Percentiles rank a stretch among this genome's conserved stretches.
phyloP scores from a whole-genome alignment of 257 asterid genomes.

The Schizonepeta tenuifolia region DNA sequence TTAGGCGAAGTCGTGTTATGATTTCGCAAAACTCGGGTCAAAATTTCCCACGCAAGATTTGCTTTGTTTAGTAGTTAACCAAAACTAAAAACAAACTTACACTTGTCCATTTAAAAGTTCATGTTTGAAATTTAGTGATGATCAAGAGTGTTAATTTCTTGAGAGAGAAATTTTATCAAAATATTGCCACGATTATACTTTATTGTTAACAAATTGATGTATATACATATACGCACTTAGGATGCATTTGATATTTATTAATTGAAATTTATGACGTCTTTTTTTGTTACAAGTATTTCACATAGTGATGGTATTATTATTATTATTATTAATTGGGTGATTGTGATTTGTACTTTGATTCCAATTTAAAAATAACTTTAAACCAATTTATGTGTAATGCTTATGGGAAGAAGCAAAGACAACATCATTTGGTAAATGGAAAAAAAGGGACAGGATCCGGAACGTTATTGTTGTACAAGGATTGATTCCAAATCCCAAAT shows the following conservation, averaged over 20 bases:
- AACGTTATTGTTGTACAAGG: constrained; percentile 5
- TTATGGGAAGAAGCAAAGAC: background rate
- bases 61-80: constrained; percentile 53
- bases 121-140: background rate
- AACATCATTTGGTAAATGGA: constrained; percentile 17
- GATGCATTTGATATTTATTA: background rate
- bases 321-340: no score
- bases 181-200: background rate
- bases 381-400: background rate
- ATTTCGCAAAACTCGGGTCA: constrained; percentile 42
- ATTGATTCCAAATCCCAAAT: constrained; percentile 11
- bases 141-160: background rate
- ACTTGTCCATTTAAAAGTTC: constrained; percentile 26
- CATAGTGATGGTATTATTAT: no score
- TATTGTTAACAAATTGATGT: background rate
- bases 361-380: no score
- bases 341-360: no score
- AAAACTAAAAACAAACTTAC: constrained; percentile 39
- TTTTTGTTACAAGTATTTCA: no score
- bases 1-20: background rate
- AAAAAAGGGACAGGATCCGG: constrained; percentile 21
- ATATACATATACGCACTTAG: background rate
- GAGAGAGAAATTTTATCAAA: background rate
- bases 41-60: constrained; percentile 34
- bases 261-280: background rate